A percentile compares a stretch with the other conserved stretches of the same genome.
phyloP scores from a whole-genome alignment of 2,329 filamentous ascomycete genomes.

The Malbranchea cinnamomea region DNA sequence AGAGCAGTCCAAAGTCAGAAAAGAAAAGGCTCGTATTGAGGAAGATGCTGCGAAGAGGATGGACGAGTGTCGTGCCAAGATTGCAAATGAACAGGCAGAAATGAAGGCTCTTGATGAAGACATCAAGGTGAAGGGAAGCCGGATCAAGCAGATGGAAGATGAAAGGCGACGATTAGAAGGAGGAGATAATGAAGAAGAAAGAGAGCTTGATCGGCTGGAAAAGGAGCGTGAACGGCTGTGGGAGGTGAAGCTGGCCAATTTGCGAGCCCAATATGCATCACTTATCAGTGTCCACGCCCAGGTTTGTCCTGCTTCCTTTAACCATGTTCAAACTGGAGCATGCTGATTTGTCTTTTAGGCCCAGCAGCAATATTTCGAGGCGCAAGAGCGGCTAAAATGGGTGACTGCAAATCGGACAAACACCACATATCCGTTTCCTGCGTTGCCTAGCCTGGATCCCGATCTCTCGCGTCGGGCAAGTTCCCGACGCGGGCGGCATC shows the following conservation, averaged over 20 bases:
- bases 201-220: constrained; percentile 35
- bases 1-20: constrained; percentile 31
- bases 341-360: constrained; percentile 13
- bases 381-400: constrained; percentile 31
- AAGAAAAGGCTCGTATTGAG: constrained; percentile 28
- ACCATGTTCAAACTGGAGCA: neutral
- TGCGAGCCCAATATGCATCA: constrained; percentile 29
- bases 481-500: constrained; percentile 29
- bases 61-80: constrained; percentile 29
- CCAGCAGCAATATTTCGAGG: constrained; percentile 31
- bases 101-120: constrained; percentile 47
- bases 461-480: constrained; percentile 25
- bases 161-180: constrained; percentile 36
- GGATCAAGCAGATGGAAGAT: constrained; percentile 47
- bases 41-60: constrained; percentile 25
- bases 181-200: constrained; percentile 35
- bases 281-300: constrained; percentile 27
- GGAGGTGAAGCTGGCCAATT: constrained; percentile 28
- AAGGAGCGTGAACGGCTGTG: constrained; percentile 33
- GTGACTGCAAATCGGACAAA: constrained; percentile 24
- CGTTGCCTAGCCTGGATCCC: constrained; percentile 27
- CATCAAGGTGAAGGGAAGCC: constrained; percentile 43
- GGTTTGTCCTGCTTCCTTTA: constrained; percentile 10
- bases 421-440: constrained; percentile 22
- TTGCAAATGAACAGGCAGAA: constrained; percentile 29